Conservation (phyloP, 495 filamentous ascomycete genomes). For the Aspergillus affinis region DNA sequence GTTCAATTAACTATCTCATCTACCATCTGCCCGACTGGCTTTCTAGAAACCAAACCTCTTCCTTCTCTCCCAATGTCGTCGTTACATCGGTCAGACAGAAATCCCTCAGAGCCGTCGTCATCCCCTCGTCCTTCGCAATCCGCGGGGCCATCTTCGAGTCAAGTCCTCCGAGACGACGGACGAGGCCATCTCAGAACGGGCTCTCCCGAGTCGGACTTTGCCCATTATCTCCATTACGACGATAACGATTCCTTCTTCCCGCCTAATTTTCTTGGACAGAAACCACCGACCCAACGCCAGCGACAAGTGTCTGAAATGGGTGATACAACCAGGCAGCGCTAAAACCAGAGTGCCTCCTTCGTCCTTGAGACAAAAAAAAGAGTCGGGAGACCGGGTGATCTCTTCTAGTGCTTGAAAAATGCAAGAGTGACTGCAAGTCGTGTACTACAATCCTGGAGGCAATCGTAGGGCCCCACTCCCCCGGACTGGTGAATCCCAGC, state of each 20-base stretch:
- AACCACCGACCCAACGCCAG: conserved; percentile 10
- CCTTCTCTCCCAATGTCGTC: too few relatives aligned
- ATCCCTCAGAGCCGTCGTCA: too few relatives aligned
- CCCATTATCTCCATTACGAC: conserved; percentile 42
- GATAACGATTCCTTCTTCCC: conserved; percentile 46
- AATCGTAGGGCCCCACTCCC: too few relatives aligned
- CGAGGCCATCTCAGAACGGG: not conserved
- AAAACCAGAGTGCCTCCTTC: not conserved
- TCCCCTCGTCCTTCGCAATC: too few relatives aligned
- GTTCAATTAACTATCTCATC: too few relatives aligned
- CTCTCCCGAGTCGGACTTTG: conserved; percentile 13
- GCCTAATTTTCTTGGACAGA: conserved; percentile 33
- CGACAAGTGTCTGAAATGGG: not conserved
- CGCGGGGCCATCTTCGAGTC: not conserved
- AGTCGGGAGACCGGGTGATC: not conserved
- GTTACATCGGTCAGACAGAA: too few relatives aligned
- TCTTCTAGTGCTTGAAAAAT: not conserved
- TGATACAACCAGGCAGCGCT: not conserved
- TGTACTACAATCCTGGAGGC: too few relatives aligned
- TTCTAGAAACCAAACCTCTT: too few relatives aligned
- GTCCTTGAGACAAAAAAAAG: not conserved
- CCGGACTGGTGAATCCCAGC: not conserved
- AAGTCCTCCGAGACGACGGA: not conserved
- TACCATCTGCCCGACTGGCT: too few relatives aligned
- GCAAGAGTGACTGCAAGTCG: not conserved